Evolutionary conservation across 345 rosid genomes (phyloP).

Genomic region (Pistacia integerrima): DNA sequence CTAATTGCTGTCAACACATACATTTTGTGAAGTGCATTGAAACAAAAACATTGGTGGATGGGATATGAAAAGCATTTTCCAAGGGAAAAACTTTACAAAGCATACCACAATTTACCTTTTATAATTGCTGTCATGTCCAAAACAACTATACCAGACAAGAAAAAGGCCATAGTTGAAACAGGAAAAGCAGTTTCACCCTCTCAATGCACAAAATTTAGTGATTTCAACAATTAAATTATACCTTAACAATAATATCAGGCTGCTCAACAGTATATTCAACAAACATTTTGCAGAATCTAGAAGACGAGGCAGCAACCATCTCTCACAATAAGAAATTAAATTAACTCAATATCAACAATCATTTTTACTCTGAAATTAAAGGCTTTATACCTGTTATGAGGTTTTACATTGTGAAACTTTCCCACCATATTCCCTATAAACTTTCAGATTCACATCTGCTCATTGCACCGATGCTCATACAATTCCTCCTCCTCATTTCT

Average conservation of each 20-base stretch:
- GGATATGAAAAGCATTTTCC: not conserved
- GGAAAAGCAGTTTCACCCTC: not conserved
- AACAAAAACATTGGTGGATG: not conserved
- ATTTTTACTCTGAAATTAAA: not conserved
- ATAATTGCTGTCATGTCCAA: not conserved
- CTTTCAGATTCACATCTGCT: slow-evolving; percentile 18
- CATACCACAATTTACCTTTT: not conserved
- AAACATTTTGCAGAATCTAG: not conserved
- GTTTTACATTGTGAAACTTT: not conserved
- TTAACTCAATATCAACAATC: slow-evolving; percentile 5
- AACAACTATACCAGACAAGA: not conserved
- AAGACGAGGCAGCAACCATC: not conserved
- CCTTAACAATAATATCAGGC: slow-evolving; percentile 2
- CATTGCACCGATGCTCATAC: slow-evolving; percentile 28
- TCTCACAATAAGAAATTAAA: not conserved
- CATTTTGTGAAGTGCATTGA: not conserved
- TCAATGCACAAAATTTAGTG: not conserved
- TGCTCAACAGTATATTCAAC: not conserved
- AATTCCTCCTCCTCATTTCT: slow-evolving; percentile 20
- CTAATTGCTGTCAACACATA: not conserved
- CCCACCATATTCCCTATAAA: not conserved
- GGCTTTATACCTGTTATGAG: not conserved
- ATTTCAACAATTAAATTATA: not conserved
- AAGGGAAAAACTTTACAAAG: not conserved
- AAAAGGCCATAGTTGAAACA: not conserved